Conservation (phyloP, 2,329 filamentous ascomycete genomes). For the Alternaria sp. region DNA sequence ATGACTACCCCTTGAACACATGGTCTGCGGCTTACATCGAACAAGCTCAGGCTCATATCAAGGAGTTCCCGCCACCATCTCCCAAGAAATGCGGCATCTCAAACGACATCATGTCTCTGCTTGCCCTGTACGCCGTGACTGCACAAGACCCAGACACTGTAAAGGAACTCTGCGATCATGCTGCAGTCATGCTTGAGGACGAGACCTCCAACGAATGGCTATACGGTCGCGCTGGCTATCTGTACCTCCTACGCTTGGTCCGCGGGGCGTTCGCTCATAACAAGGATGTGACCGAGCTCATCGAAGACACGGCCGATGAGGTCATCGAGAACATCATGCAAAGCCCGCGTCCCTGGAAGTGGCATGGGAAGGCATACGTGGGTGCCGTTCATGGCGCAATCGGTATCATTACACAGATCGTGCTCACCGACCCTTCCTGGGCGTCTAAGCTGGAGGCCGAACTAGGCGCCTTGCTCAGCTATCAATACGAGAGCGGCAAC, state of each 20-base stretch:
- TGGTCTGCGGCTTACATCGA: slow-evolving; percentile 60
- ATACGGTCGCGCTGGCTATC: slow-evolving; percentile 70
- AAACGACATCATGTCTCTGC: slow-evolving; percentile 58
- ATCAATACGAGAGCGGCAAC: slow-evolving; percentile 68
- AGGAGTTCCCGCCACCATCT: slow-evolving; percentile 55
- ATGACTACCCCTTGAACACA: slow-evolving; percentile 54
- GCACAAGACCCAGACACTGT: slow-evolving; percentile 58
- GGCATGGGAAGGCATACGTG: slow-evolving; percentile 67
- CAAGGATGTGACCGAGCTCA: slow-evolving; percentile 57
- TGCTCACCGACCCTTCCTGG: slow-evolving; percentile 63
- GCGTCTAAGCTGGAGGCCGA: slow-evolving; percentile 61
- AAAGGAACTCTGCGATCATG: slow-evolving; percentile 58
- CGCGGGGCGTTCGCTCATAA: slow-evolving; percentile 62
- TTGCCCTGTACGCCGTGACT: slow-evolving; percentile 58
- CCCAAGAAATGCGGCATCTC: slow-evolving; percentile 56
- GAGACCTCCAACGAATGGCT: slow-evolving; percentile 67
- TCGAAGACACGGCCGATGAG: slow-evolving; percentile 61
- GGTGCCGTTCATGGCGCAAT: slow-evolving; percentile 73
- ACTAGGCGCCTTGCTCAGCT: slow-evolving; percentile 62
- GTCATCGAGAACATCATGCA: slow-evolving; percentile 67
- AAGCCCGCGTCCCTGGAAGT: slow-evolving; percentile 65
- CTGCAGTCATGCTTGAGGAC: slow-evolving; percentile 53
- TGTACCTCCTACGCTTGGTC: slow-evolving; percentile 71
- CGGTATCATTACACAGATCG: slow-evolving; percentile 73
- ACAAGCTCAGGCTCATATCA: slow-evolving; percentile 57